These are phyloP conservation scores for Neofusicoccum ribis DNA, from an alignment of 2,329 filamentous ascomycete species.

Conservation along the genomic window DNA sequence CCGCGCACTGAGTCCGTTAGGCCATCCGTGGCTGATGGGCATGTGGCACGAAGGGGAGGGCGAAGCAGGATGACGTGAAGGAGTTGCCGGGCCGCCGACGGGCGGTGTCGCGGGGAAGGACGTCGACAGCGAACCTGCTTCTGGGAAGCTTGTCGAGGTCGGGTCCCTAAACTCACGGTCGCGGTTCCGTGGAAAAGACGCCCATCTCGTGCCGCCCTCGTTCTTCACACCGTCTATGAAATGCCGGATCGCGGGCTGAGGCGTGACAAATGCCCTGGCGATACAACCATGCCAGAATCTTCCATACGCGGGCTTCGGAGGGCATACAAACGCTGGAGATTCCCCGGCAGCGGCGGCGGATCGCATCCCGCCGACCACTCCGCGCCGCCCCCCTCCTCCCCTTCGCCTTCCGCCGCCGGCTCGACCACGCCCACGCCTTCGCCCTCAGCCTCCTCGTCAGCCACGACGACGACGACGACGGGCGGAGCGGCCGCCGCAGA, in stretches of 20 bases:
- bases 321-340: slow-evolving; percentile 8
- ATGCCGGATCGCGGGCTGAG: background rate
- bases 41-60: background rate
- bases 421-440: background rate
- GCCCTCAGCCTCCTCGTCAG: background rate
- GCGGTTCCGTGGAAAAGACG: background rate
- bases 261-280: slow-evolving; percentile 13
- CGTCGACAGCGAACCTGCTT: slow-evolving; percentile 1
- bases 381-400: slow-evolving; percentile 2
- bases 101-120: background rate
- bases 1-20: background rate
- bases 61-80: background rate
- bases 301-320: slow-evolving; percentile 17
- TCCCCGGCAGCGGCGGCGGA: slow-evolving; percentile 2
- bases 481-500: background rate
- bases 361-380: slow-evolving; percentile 3
- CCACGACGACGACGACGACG: background rate
- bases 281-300: slow-evolving; percentile 19
- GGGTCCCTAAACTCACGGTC: background rate
- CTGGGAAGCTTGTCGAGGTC: background rate
- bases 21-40: background rate
- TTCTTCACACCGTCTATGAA: background rate
- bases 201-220: background rate
- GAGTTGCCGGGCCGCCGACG: background rate
- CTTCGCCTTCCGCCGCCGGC: background rate